Percentiles rank a stretch among this genome's conserved stretches.
phyloP scores from a whole-genome alignment of 2,329 filamentous ascomycete species.

The Leptodontidium sp. region DNA sequence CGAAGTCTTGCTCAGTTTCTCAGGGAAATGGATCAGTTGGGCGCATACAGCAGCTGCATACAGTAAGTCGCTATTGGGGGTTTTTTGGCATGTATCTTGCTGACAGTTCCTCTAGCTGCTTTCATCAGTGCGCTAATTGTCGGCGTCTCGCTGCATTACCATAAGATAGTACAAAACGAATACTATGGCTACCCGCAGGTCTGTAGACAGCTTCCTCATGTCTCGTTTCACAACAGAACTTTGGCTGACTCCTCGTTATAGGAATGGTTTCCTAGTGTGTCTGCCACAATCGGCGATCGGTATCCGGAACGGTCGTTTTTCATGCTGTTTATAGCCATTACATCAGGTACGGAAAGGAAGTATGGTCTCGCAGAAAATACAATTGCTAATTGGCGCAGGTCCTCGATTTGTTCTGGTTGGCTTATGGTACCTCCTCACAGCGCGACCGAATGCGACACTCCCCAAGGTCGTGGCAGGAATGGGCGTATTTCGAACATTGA shows the following conservation, averaged over 20 bases:
- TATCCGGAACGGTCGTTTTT: slow-evolving; percentile 98
- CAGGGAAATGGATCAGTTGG: slow-evolving; percentile 91
- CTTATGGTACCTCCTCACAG: slow-evolving; percentile 90
- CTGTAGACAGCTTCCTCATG: neutral
- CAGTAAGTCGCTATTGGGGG: slow-evolving; percentile 57
- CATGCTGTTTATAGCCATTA: slow-evolving; percentile 96
- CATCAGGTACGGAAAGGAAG: slow-evolving; percentile 71
- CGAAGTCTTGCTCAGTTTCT: slow-evolving; percentile 70
- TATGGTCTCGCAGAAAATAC: neutral
- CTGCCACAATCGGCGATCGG: slow-evolving; percentile 94
- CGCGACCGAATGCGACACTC: slow-evolving; percentile 75
- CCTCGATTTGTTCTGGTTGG: slow-evolving; percentile 91
- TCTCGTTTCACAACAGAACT: neutral
- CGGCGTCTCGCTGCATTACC: slow-evolving; percentile 84
- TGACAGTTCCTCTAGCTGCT: slow-evolving; percentile 62
- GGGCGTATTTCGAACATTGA: slow-evolving; percentile 87
- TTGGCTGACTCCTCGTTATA: neutral
- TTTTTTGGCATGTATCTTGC: slow-evolving; percentile 5
- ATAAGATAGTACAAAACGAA: slow-evolving; percentile 98
- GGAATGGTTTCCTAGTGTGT: slow-evolving; percentile 97
- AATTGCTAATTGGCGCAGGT: slow-evolving; percentile 57
- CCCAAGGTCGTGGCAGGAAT: slow-evolving; percentile 83
- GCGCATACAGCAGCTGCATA: slow-evolving; percentile 86
- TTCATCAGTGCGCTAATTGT: slow-evolving; percentile 88
- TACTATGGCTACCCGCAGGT: slow-evolving; percentile 86